phyloP scores from a whole-genome alignment of 176 grass and related monocot genomes.

The Zea mays region Zm-B73-REFERENCE-NAM-5.0 NC_050096.1:115532501-115533000 shows the following conservation, averaged over 20 bases:
- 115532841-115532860: slow-evolving; percentile 81
- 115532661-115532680: slow-evolving; percentile 49
- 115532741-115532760: slow-evolving; percentile 50
- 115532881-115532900: slow-evolving; percentile 77
- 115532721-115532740: slow-evolving; percentile 51
- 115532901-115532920: slow-evolving; percentile 88
- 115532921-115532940: slow-evolving; percentile 97
- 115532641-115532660: slow-evolving; percentile 51
- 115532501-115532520: slow-evolving; percentile 64
- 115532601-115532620: slow-evolving; percentile 53
- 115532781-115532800: slow-evolving; percentile 39
- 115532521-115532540: slow-evolving; percentile 51
- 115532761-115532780: slow-evolving; percentile 74
- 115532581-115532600: slow-evolving; percentile 62
- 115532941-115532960: slow-evolving; percentile 77
- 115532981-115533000: slow-evolving; percentile 85
- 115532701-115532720: slow-evolving; percentile 74
- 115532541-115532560: slow-evolving; percentile 48
- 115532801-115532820: slow-evolving; percentile 63
- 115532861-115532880: slow-evolving; percentile 86
- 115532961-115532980: slow-evolving; percentile 95
- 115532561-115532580: slow-evolving; percentile 59
- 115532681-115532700: slow-evolving; percentile 57
- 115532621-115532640: slow-evolving; percentile 49
- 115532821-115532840: slow-evolving; percentile 61